These are phyloP conservation scores for Pleurotus salmoneostramineus DNA, from an alignment of 768 basidiomycete species.

Conservation along the genomic window DNA sequence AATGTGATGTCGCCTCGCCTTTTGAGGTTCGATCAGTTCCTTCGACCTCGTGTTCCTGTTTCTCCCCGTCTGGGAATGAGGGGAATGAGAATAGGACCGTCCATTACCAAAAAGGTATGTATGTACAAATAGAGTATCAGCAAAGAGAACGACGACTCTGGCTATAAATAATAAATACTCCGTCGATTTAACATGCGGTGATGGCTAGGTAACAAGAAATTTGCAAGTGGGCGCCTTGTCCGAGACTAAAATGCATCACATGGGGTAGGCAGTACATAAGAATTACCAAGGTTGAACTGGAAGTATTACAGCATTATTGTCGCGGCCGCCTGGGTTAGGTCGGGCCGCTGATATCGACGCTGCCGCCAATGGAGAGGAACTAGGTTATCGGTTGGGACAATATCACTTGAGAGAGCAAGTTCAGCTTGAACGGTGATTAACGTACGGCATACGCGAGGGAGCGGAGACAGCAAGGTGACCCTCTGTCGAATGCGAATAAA, in stretches of 20 bases:
- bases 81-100: neutral
- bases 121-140: conserved; percentile 1
- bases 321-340: neutral
- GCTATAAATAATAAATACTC: conserved; percentile 3
- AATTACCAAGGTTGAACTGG: conserved; percentile 1
- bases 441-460: neutral
- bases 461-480: neutral
- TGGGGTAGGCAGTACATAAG: neutral
- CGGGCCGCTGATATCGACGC: neutral
- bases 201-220: conserved; percentile 1
- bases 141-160: neutral
- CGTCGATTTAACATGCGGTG: neutral
- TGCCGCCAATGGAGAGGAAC: neutral
- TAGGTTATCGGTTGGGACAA: neutral
- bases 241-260: conserved; percentile 6
- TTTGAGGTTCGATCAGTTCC: conserved; percentile 4
- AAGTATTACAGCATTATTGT: neutral
- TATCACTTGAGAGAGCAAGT: conserved; percentile 1
- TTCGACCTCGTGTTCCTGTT: conserved; percentile 7
- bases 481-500: neutral
- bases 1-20: neutral
- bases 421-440: neutral
- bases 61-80: neutral
- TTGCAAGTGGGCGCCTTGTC: neutral
- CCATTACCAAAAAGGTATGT: neutral